Evolutionary conservation across 148 eudicot genomes (phyloP).

Genomic region (Cornus suecica): DNA sequence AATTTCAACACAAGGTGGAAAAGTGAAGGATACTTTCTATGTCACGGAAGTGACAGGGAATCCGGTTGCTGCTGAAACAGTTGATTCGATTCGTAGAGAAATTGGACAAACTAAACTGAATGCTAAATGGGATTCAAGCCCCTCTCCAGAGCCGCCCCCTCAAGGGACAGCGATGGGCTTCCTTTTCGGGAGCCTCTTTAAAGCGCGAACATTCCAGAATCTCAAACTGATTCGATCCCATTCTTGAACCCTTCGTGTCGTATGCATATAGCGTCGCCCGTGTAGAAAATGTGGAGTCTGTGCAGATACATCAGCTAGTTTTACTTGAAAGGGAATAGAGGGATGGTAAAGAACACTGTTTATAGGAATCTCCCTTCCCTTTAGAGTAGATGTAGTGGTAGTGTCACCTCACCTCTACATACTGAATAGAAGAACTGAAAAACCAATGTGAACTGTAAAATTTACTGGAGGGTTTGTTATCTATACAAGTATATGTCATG

Average conservation of each 20-base stretch:
- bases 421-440: slow-evolving; percentile 1
- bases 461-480: background rate
- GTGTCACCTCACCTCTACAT: background rate
- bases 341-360: slow-evolving; percentile 8
- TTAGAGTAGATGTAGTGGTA: background rate
- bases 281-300: background rate
- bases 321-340: background rate
- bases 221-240: slow-evolving; percentile 23
- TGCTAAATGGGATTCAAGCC: slow-evolving; percentile 48
- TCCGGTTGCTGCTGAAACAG: slow-evolving; percentile 54
- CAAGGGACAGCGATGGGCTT: slow-evolving; percentile 57
- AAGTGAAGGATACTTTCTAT: slow-evolving; percentile 68
- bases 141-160: slow-evolving; percentile 38
- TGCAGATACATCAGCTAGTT: slow-evolving; percentile 4
- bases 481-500: slow-evolving; percentile 2
- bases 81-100: slow-evolving; percentile 56
- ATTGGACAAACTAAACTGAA: slow-evolving; percentile 56
- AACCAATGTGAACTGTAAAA: slow-evolving; percentile 8
- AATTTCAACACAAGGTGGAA: slow-evolving; percentile 62
- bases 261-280: too few relatives aligned
- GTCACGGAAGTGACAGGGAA: slow-evolving; percentile 73
- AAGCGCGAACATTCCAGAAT: slow-evolving; percentile 30
- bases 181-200: slow-evolving; percentile 64
- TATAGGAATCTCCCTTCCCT: slow-evolving; percentile 12
- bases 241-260: slow-evolving; percentile 10